Conservation (phyloP, 2,329 filamentous ascomycete species). For the Ilyonectria sp. region DNA sequence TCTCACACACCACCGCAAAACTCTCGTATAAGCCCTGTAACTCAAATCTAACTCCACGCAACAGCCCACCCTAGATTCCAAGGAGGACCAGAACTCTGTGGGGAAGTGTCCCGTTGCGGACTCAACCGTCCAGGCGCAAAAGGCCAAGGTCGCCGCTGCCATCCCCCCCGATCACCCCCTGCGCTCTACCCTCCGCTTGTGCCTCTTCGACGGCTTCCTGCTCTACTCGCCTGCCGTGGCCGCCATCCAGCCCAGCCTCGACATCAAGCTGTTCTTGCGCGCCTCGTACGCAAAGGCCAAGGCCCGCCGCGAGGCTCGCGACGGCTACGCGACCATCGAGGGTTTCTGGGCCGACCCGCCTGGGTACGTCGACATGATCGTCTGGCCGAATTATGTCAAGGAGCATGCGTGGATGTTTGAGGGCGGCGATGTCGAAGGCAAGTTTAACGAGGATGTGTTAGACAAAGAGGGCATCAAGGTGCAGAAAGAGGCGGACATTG, state of each 20-base stretch:
- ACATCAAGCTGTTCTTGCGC: slow-evolving; percentile 84
- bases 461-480: slow-evolving; percentile 62
- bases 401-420: slow-evolving; percentile 88
- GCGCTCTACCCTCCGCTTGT: slow-evolving; percentile 64
- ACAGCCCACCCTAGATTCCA: slow-evolving; percentile 52
- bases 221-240: slow-evolving; percentile 76
- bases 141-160: slow-evolving; percentile 64
- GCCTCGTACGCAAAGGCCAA: slow-evolving; percentile 77
- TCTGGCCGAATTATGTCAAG: slow-evolving; percentile 94
- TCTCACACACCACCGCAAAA: slow-evolving; percentile 24
- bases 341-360: slow-evolving; percentile 97
- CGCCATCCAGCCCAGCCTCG: slow-evolving; percentile 73
- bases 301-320: slow-evolving; percentile 75
- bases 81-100: slow-evolving; percentile 75
- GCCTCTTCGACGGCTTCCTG: slow-evolving; percentile 90
- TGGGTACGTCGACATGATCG: slow-evolving; percentile 92
- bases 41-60: not conserved
- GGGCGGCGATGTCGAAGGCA: slow-evolving; percentile 75
- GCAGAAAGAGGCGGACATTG: slow-evolving; percentile 61
- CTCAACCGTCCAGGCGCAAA: slow-evolving; percentile 61
- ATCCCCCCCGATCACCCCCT: slow-evolving; percentile 61
- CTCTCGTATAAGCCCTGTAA: slow-evolving; percentile 1
- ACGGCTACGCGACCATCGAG: slow-evolving; percentile 85
- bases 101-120: slow-evolving; percentile 68
- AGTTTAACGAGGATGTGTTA: slow-evolving; percentile 64